These are phyloP conservation scores for Cutaneotrichosporon sp. DNA, from an alignment of 1,284 basidiomycete genomes.

Conservation along the genomic window DNA sequence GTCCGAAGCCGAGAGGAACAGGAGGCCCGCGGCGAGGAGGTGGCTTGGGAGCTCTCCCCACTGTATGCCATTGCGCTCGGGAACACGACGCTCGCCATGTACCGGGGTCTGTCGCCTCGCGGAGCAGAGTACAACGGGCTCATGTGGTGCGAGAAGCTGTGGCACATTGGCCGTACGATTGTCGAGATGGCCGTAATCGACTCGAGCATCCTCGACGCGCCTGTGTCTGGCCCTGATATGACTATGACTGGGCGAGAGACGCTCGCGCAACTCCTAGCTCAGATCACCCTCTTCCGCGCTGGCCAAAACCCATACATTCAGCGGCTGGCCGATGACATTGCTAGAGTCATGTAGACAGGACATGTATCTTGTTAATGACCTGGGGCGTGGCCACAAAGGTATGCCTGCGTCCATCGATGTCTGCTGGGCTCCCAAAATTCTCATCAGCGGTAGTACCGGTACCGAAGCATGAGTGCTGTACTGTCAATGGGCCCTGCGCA, in stretches of 20 bases:
- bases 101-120: neutral
- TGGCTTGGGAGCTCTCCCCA: neutral
- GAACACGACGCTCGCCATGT: neutral
- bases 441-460: too few species aligned
- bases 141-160: constrained; percentile 1
- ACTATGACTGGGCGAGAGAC: neutral
- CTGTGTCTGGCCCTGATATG: neutral
- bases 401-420: too few species aligned
- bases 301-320: neutral
- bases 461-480: too few species aligned
- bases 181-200: neutral
- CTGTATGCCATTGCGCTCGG: neutral
- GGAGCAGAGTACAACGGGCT: neutral
- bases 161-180: neutral
- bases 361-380: neutral
- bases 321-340: neutral
- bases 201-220: neutral
- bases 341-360: neutral
- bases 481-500: too few species aligned
- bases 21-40: neutral
- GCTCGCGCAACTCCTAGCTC: neutral
- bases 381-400: too few species aligned
- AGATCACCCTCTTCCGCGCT: neutral
- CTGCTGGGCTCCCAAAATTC: too few species aligned
- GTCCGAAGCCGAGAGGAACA: neutral